Evolutionary conservation across 2,329 filamentous ascomycete species (phyloP).

Genomic region (Periconia digitata): DNA sequence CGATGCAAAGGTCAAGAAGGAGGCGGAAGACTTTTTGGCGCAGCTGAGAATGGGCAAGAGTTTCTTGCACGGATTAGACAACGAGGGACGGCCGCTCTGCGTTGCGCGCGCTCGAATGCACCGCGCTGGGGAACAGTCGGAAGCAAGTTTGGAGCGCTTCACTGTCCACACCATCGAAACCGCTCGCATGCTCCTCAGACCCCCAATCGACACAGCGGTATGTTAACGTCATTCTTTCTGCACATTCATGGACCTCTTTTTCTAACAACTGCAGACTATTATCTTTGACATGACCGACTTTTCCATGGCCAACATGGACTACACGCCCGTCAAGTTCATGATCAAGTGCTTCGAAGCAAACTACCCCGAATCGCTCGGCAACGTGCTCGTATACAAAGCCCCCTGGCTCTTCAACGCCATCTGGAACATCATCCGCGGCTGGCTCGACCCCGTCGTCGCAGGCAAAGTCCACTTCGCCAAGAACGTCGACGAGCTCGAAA

Average conservation of each 20-base stretch:
- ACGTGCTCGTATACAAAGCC: constrained; percentile 90
- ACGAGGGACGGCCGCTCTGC: constrained; percentile 81
- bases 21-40: constrained; percentile 74
- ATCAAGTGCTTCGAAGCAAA: constrained; percentile 99
- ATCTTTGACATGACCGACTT: constrained; percentile 97
- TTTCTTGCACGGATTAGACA: constrained; percentile 86
- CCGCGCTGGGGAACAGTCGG: constrained; percentile 76
- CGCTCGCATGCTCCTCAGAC: constrained; percentile 76
- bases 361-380: constrained; percentile 89
- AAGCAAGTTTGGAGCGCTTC: constrained; percentile 80
- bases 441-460: constrained; percentile 96
- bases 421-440: constrained; percentile 92
- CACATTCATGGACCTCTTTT: constrained; percentile 17
- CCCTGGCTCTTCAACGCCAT: constrained; percentile 98
- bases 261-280: constrained; percentile 64
- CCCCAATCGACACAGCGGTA: constrained; percentile 89
- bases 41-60: constrained; percentile 92
- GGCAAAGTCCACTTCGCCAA: constrained; percentile 93
- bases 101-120: constrained; percentile 83
- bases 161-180: constrained; percentile 96
- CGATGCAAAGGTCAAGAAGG: constrained; percentile 65
- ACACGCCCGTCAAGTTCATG: constrained; percentile 97
- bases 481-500: constrained; percentile 73
- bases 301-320: constrained; percentile 96
- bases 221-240: constrained; percentile 42